These are phyloP conservation scores for Leccinum variabile DNA, from an alignment of 1,284 basidiomycete species.

Conservation along the genomic window DNA sequence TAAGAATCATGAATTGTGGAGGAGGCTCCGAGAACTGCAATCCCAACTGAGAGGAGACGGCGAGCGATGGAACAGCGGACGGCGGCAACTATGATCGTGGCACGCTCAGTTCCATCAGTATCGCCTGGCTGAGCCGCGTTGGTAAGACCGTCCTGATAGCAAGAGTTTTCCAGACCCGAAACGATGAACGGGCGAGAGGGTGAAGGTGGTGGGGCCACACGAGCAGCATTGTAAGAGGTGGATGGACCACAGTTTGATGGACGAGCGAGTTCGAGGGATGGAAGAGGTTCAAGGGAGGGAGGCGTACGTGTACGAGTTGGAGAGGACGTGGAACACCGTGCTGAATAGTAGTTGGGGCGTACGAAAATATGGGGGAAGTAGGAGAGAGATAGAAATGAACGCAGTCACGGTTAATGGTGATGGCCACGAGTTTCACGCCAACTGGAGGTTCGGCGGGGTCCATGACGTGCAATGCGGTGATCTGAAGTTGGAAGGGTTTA, in stretches of 20 bases:
- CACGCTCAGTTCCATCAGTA: conserved; percentile 64
- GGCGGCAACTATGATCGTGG: conserved; percentile 38
- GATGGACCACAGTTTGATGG: too few relatives aligned
- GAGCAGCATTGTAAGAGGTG: too few relatives aligned
- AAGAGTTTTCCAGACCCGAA: conserved; percentile 54
- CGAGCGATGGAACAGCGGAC: conserved; percentile 46
- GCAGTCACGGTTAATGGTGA: conserved; percentile 44
- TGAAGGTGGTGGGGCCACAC: too few relatives aligned
- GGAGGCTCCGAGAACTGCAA: conserved; percentile 74
- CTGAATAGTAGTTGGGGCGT: too few relatives aligned
- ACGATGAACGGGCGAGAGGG: conserved; percentile 55
- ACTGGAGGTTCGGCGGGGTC: conserved; percentile 61
- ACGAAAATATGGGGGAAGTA: too few relatives aligned
- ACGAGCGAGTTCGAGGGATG: conserved; percentile 22
- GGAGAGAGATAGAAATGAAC: too few relatives aligned
- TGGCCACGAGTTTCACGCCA: conserved; percentile 73
- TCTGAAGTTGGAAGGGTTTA: conserved; percentile 68
- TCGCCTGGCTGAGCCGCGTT: conserved; percentile 71
- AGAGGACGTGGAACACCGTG: too few relatives aligned
- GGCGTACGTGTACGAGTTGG: too few relatives aligned
- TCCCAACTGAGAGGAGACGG: conserved; percentile 75
- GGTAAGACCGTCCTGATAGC: conserved; percentile 63
- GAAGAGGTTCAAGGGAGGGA: too few relatives aligned
- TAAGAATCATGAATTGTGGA: conserved; percentile 82
- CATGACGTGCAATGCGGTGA: conserved; percentile 65